Evolutionary conservation across 805 yeast genomes (phyloP).

Genomic region (Saccharomyces paradoxus): DNA sequence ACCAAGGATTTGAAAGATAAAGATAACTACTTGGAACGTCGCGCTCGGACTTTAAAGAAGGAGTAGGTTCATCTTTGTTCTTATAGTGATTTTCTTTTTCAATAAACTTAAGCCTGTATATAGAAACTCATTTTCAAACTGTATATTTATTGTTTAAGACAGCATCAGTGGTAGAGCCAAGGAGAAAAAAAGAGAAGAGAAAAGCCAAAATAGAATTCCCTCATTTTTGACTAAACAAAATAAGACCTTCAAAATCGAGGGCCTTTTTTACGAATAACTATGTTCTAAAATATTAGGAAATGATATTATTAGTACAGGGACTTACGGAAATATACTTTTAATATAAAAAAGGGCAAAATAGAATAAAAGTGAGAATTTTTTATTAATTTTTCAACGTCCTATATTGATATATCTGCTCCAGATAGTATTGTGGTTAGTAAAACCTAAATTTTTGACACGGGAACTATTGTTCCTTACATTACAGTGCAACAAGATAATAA

Average conservation of each 20-base stretch:
- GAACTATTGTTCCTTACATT: slow-evolving; percentile 16
- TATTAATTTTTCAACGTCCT: not conserved
- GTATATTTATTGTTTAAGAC: not conserved
- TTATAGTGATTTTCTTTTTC: not conserved
- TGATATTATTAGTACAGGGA: not conserved
- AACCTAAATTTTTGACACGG: not conserved
- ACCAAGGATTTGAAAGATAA: slow-evolving; percentile 40
- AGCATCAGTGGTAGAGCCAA: not conserved
- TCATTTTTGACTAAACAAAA: not conserved
- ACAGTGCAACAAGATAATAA: slow-evolving; percentile 27
- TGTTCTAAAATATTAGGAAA: not conserved
- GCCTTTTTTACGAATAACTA: not conserved
- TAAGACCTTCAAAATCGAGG: not conserved
- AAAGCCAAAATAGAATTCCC: not conserved
- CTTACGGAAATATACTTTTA: not conserved
- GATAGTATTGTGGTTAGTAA: not conserved
- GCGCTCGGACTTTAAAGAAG: slow-evolving; percentile 42
- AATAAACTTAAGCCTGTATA: not conserved
- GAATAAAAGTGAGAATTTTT: not conserved
- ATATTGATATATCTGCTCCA: not conserved
- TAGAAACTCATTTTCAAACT: not conserved
- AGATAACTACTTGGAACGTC: slow-evolving; percentile 47
- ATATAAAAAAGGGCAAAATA: not conserved
- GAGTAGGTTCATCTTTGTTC: not conserved
- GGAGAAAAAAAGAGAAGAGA: not conserved